These are phyloP conservation scores for Croton laevigatus DNA, from an alignment of 441 rosid genomes.

Conservation along the genomic window DNA sequence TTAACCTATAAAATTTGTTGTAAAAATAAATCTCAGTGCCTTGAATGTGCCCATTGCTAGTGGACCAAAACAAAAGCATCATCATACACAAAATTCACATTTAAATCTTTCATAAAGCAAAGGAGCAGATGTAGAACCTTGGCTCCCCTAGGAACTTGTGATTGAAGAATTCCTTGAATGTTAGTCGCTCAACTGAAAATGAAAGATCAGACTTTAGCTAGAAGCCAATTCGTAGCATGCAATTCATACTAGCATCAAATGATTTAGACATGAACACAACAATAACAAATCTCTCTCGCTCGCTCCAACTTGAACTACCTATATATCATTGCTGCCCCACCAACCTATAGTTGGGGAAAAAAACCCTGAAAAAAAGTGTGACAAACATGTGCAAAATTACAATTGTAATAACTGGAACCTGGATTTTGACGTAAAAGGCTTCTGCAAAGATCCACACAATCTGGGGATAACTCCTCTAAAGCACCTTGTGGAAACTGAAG, in stretches of 20 bases:
- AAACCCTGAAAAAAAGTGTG: neutral
- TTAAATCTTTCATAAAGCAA: neutral
- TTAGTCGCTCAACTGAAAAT: constrained; percentile 62
- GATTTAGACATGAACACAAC: neutral
- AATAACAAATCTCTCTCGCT: neutral
- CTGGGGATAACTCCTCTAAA: constrained; percentile 56
- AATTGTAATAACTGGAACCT: constrained; percentile 35
- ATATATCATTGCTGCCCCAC: neutral
- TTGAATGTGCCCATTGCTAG: constrained; percentile 14
- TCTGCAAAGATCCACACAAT: constrained; percentile 75
- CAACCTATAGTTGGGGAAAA: neutral
- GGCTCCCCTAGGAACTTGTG: constrained; percentile 61
- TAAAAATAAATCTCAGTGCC: constrained; percentile 23
- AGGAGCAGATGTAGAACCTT: constrained; percentile 38
- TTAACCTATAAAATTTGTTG: constrained; percentile 41
- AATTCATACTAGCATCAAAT: constrained; percentile 9
- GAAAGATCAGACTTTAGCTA: constrained; percentile 14
- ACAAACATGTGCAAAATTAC: constrained; percentile 8
- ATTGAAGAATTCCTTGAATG: constrained; percentile 72
- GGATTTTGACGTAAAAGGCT: constrained; percentile 70
- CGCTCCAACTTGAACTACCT: neutral
- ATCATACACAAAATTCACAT: constrained; percentile 6
- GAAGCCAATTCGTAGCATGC: neutral
- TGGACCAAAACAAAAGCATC: constrained; percentile 17
- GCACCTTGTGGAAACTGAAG: constrained; percentile 64